Conservation (phyloP, 306 rosid genomes). For the Carpinus viminea region DNA sequence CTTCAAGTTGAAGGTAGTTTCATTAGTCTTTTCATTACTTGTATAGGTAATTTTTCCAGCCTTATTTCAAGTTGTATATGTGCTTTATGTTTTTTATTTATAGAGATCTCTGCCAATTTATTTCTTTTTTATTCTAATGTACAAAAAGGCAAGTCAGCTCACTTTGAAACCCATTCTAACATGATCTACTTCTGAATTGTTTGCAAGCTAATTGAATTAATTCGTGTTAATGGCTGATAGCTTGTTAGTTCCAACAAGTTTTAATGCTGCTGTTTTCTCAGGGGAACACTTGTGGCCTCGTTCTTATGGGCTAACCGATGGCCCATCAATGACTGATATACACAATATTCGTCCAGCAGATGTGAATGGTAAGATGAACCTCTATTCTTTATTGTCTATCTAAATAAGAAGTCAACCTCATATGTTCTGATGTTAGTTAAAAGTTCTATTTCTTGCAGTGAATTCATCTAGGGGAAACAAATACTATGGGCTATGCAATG, state of each 20-base stretch:
- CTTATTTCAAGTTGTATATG: not conserved
- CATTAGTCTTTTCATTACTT: too few relatives aligned
- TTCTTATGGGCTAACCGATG: slow-evolving; percentile 61
- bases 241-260: not conserved
- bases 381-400: slow-evolving; percentile 4
- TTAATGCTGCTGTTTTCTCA: slow-evolving; percentile 16
- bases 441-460: slow-evolving; percentile 40
- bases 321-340: slow-evolving; percentile 64
- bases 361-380: slow-evolving; percentile 54
- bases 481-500: slow-evolving; percentile 65
- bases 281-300: slow-evolving; percentile 90
- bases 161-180: not conserved
- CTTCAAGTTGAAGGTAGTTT: too few relatives aligned
- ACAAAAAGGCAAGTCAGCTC: not conserved
- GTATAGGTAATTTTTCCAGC: not conserved
- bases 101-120: not conserved
- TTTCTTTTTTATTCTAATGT: not conserved
- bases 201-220: not conserved
- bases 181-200: not conserved
- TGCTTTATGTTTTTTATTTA: not conserved
- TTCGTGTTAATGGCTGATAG: not conserved
- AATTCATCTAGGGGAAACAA: slow-evolving; percentile 79
- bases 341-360: slow-evolving; percentile 78
- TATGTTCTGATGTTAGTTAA: slow-evolving; percentile 25
- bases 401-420: slow-evolving; percentile 8